These are phyloP conservation scores for Phytopythium delawarense DNA, from an alignment of 352 stramenopile species.

Conservation along the genomic window DNA sequence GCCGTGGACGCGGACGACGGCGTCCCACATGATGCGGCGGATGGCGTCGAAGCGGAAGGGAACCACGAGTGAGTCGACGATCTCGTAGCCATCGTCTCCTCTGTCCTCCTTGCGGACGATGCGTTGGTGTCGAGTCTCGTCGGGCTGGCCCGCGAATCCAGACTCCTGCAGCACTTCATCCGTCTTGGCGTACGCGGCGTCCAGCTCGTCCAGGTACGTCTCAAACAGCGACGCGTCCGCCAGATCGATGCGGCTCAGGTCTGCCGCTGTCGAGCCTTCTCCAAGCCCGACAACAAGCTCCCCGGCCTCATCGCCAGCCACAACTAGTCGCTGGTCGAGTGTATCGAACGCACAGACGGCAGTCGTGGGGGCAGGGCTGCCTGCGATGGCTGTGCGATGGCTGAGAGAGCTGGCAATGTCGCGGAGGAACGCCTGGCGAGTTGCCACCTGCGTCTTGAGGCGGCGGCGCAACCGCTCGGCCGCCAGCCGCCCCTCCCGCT, in stretches of 20 bases:
- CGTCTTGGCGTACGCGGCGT: constrained; percentile 21
- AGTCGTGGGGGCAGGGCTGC: background rate
- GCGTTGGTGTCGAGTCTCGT: constrained; percentile 1
- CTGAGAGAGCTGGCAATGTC: background rate
- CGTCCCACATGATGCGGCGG: constrained; percentile 5
- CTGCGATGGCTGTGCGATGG: background rate
- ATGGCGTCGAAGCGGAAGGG: constrained; percentile 3
- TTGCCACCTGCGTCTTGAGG: constrained; percentile 5
- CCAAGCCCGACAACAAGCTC: background rate
- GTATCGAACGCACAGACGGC: no score
- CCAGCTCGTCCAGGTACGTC: constrained; percentile 23
- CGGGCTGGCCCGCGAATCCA: background rate
- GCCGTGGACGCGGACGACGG: background rate
- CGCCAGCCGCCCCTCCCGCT: constrained; percentile 5
- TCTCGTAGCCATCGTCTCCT: background rate
- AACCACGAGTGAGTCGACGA: constrained; percentile 8
- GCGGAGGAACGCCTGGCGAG: constrained; percentile 5
- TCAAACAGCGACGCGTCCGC: constrained; percentile 20
- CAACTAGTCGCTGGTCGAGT: background rate
- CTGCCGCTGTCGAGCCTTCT: background rate
- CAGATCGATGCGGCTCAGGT: constrained; percentile 1
- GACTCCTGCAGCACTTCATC: constrained; percentile 13
- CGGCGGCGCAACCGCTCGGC: constrained; percentile 4
- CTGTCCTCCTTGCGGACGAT: background rate
- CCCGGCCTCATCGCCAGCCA: background rate